Base-by-base conservation (phyloP, 257 asterid genomes). In the Cordia subcordata region DNA sequence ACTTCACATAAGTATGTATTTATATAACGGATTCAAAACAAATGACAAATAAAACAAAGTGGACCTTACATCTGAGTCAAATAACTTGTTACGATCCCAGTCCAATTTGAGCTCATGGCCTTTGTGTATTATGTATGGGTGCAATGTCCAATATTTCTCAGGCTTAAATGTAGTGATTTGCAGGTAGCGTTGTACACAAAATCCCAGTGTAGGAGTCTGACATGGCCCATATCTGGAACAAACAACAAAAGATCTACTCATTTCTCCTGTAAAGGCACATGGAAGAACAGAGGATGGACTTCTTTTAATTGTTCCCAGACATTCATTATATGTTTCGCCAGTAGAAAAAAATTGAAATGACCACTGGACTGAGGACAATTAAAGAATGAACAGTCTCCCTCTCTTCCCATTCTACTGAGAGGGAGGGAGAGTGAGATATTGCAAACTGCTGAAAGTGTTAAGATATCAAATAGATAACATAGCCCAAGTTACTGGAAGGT, bases 131-230 rank as follows among this genome's bases (percentile, higher is more conserved):
- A 86, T 70, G 68, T 82, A 78, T 52, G 94, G 97, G 69, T 82
- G 92, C 83, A 86, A 65, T 55, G 72, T 68, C 97, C 97, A 89
- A 66, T 79, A 89, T 16, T 77, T 86, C 67, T 90, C 94, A 51
- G 95, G 94, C 81, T 84, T 86, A 77, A 84, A 86, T 64, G 86
- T 78, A 49, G 81, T 78, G 56, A 90, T 90, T 67, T 84, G 86
- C 60, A 86, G 83, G 81, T 84, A 78, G n/a, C 95, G 85, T 70
- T 86, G 90, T 78, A 86, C 92, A 74, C 97, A 90, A 72, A 90
- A 82, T 44, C 95, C 97, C 69, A 90, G 86, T 13, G 97, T 90
- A 57, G 97, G 97, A 69, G 94, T 90, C 79, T 86, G 97, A 63
- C 97, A 84, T 54, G 97, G 97, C 59, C 97, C 97, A 57, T 90